Evolutionary conservation across 1,284 basidiomycete species (phyloP), one percentile per base, ranked within the genome.

Genomic region (Fistulinella cinereoalba): DNA sequence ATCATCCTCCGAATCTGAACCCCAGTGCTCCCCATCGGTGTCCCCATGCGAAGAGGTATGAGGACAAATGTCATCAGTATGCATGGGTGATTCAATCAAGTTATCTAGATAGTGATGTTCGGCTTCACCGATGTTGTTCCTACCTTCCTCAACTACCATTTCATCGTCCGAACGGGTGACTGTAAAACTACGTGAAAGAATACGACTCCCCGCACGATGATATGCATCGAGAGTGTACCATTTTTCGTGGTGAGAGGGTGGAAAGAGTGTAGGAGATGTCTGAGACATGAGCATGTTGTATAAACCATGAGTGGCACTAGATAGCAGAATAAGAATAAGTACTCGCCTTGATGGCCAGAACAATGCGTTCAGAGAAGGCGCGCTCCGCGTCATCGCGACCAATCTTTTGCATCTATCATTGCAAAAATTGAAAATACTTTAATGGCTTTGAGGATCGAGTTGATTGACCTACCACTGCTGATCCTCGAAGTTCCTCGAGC

Each of bases 171-270:
- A 81, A 42, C 70, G 75, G 53, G 83, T 80, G 36, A 96, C 85
- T 32, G 81, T 80, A 65, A 97, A 97, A 59, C 89, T 92, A 37
- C 96, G 80, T 11, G 93, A 97, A 7, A 98, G 76, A 42, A 99
- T 91, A n/a, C 90, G 80, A 49, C 89, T 94, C 6, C 96, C 97
- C 76, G 93, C 93, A 27, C 90, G 70, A 62, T 99, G 97, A 62
- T 91, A 98, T 16, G 77, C 72, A 38, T 85, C 78, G 6, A 95
- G 63, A 0, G 85, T 80, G 64, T 92, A 97, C 62, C 77, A 73
- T 7, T 62, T 61, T 0, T 69, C 58, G 16, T 78, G 56, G 36
- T 71, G 60, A 18, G 73, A 69, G 1, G 73, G 66, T 2, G 75
- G 75, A 58, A 96, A 96, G 9, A 94, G 66, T 51, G 86, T 81